Percentiles rank a stretch among this genome's conserved stretches.
These are phyloP conservation scores for Phytopythium montanum DNA, from an alignment of 352 stramenopile genomes.

Conservation along the genomic window DNA sequence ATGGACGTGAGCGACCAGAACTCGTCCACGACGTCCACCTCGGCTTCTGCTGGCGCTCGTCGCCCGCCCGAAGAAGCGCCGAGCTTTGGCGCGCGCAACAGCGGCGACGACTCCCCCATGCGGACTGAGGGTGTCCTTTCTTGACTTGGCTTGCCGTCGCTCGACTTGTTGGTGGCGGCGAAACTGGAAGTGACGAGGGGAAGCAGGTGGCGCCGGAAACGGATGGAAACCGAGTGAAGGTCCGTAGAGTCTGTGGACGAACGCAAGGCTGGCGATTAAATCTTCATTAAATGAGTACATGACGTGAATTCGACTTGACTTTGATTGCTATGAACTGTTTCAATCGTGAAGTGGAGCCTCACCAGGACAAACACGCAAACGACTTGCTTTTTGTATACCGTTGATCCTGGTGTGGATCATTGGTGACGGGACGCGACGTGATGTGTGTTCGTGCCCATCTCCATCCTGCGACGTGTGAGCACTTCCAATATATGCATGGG, in stretches of 20 bases:
- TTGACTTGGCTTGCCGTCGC: background rate
- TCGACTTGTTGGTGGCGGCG: background rate
- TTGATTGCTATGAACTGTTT: background rate
- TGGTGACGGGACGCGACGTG: background rate
- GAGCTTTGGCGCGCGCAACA: background rate
- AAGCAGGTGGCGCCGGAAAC: background rate
- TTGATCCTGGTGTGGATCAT: background rate
- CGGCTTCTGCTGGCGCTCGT: background rate
- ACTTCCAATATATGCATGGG: background rate
- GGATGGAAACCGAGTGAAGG: background rate
- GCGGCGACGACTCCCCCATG: conserved; percentile 7
- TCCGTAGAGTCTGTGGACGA: background rate
- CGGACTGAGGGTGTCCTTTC: background rate
- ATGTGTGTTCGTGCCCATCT: conserved; percentile 3
- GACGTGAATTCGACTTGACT: no score
- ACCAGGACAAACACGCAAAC: background rate
- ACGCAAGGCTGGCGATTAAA: background rate
- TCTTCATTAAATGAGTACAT: no score
- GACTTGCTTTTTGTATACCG: background rate
- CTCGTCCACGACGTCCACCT: conserved; percentile 14
- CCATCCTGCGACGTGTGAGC: conserved; percentile 2
- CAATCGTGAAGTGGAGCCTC: background rate
- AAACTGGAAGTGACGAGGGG: background rate
- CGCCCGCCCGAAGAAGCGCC: background rate
- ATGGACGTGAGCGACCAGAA: conserved; percentile 56